phyloP scores from a whole-genome alignment of 2,329 filamentous ascomycete genomes.

The Sarocladium oryzae region DNA sequence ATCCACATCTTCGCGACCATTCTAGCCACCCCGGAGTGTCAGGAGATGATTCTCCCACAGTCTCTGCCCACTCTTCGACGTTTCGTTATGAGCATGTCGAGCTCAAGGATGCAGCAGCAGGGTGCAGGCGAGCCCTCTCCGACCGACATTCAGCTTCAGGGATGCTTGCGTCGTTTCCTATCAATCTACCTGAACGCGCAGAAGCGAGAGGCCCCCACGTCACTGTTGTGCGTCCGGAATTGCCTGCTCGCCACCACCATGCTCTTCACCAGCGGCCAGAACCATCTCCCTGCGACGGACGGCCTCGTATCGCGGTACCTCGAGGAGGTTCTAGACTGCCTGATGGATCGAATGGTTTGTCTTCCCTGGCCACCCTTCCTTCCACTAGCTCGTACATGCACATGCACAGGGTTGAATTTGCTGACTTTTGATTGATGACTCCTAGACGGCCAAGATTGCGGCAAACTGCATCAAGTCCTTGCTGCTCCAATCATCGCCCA shows the following conservation, averaged over 20 bases:
- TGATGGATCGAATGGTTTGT: slow-evolving; percentile 70
- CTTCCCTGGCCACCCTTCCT: background rate
- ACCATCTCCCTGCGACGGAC: slow-evolving; percentile 67
- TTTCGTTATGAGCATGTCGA: slow-evolving; percentile 71
- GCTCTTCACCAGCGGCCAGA: slow-evolving; percentile 73
- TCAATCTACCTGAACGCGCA: slow-evolving; percentile 72
- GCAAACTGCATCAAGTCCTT: slow-evolving; percentile 85
- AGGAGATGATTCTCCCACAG: slow-evolving; percentile 82
- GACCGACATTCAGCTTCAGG: slow-evolving; percentile 66
- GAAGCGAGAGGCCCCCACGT: slow-evolving; percentile 66
- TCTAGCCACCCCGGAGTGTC: slow-evolving; percentile 75
- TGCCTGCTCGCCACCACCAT: slow-evolving; percentile 83
- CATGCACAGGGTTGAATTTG: background rate
- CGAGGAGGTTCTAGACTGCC: slow-evolving; percentile 76
- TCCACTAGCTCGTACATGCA: too few relatives aligned
- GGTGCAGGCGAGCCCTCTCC: too few relatives aligned
- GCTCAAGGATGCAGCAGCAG: slow-evolving; percentile 27
- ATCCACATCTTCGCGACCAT: slow-evolving; percentile 95
- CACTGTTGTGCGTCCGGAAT: slow-evolving; percentile 87
- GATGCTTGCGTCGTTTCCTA: slow-evolving; percentile 75
- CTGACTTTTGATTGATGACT: slow-evolving; percentile 15
- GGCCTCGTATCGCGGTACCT: slow-evolving; percentile 68
- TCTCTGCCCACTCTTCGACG: slow-evolving; percentile 86
- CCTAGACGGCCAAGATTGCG: slow-evolving; percentile 75
- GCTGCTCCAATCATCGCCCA: slow-evolving; percentile 58